phyloP scores from a whole-genome alignment of 2,329 filamentous ascomycete species.

The Fusarium solani-melongenae region DNA sequence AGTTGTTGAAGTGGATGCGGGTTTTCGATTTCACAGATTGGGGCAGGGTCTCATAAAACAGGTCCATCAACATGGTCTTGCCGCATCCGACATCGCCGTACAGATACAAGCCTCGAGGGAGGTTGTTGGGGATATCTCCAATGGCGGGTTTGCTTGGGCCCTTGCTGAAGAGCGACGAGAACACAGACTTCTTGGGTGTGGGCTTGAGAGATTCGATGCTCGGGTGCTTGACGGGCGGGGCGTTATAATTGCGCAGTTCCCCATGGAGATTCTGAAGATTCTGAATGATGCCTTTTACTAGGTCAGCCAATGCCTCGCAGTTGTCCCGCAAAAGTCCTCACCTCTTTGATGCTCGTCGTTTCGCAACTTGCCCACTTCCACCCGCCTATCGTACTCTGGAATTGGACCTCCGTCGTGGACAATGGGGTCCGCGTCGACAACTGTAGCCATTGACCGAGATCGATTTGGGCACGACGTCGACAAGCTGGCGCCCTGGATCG shows the following conservation, averaged over 20 bases:
- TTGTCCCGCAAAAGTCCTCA: conserved; percentile 48
- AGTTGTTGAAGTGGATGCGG: conserved; percentile 98
- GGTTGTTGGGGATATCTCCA: conserved; percentile 71
- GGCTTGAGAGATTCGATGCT: conserved; percentile 76
- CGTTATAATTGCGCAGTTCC: conserved; percentile 78
- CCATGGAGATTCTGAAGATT: conserved; percentile 90
- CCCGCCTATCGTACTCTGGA: conserved; percentile 87
- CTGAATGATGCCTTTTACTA: conserved; percentile 79
- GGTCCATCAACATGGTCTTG: conserved; percentile 99
- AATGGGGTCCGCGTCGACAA: conserved; percentile 32
- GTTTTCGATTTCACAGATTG: conserved; percentile 83
- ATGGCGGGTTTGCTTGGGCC: conserved; percentile 53
- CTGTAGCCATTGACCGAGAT: conserved; percentile 45
- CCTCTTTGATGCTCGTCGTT: conserved; percentile 94
- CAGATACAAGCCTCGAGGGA: conserved; percentile 92
- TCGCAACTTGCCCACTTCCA: conserved; percentile 76
- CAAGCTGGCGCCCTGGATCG: conserved; percentile 1
- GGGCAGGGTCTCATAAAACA: conserved; percentile 95
- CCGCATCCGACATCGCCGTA: conserved; percentile 97
- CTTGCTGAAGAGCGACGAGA: conserved; percentile 71
- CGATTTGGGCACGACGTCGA: conserved; percentile 18
- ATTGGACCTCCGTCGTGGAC: conserved; percentile 73
- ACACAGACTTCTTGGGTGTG: conserved; percentile 60
- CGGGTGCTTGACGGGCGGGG: conserved; percentile 81
- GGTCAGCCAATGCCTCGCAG: conserved; percentile 19